Evolutionary conservation across 352 stramenopile species (phyloP).

Genomic region (Phytophthora fragariae): DNA sequence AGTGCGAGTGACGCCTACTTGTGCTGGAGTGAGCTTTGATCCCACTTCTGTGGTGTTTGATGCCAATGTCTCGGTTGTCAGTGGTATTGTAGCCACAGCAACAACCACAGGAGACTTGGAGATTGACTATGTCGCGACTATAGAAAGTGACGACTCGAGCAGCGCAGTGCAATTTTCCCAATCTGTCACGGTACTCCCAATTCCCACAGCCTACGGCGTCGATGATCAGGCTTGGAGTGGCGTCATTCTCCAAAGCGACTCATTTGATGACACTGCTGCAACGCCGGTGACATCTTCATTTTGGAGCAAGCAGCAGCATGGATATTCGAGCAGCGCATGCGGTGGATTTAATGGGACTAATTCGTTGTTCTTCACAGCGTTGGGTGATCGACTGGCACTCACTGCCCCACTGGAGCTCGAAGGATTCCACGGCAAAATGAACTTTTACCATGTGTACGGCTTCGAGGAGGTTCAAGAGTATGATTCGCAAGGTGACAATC

Average conservation of each 20-base stretch:
- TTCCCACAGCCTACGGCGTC: conserved; percentile 47
- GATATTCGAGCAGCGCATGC: conserved; percentile 64
- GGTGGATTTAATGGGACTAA: conserved; percentile 47
- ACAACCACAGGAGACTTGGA: conserved; percentile 26
- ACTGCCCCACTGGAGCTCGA: conserved; percentile 54
- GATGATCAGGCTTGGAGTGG: conserved; percentile 52
- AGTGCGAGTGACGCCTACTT: conserved; percentile 45
- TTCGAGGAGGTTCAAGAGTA: conserved; percentile 54
- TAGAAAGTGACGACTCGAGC: conserved; percentile 13
- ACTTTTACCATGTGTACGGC: conserved; percentile 76
- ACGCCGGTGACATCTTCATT: conserved; percentile 39
- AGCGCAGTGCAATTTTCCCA: conserved; percentile 25
- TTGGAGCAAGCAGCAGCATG: conserved; percentile 64
- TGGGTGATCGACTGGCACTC: conserved; percentile 57
- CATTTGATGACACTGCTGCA: conserved; percentile 50
- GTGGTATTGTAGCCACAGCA: conserved; percentile 27
- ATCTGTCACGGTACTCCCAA: conserved; percentile 46
- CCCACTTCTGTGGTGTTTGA: conserved; percentile 40
- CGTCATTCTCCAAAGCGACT: conserved; percentile 63
- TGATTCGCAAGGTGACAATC: conserved; percentile 59
- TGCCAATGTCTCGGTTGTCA: conserved; percentile 15
- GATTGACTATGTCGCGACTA: conserved; percentile 44
- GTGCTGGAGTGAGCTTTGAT: conserved; percentile 41
- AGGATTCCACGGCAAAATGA: conserved; percentile 68
- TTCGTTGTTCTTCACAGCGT: conserved; percentile 71